Evolutionary conservation across 805 yeast genomes (phyloP), one percentile per base, ranked within the genome.

Genomic region (Wickerhamiella lipophila): DNA sequence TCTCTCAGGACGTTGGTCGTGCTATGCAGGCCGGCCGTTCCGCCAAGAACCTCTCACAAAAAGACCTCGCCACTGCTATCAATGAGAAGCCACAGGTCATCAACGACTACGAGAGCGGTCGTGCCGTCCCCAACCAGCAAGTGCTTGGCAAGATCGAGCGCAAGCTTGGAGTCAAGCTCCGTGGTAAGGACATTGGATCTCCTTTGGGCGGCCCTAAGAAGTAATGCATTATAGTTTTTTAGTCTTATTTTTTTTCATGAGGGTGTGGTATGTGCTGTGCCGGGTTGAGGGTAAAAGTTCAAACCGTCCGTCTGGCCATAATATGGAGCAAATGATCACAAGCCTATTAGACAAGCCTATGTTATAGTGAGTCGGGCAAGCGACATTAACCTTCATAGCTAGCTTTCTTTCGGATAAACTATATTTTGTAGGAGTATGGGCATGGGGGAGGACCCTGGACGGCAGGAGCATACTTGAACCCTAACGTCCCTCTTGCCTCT

Each of bases 111-210:
- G 98, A 92, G 72, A 84, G 94, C 50, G 96, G 95, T 52, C 79
- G 94, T 64, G 98, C 95, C 41, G 78, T 83, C 56, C 98, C 98
- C 51, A 88, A 85, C 72, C 98, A 92, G 72, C 97, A 88, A 69
- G 68, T 92, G 47, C 75, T 92, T 60, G 88, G 82, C 49, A 92
- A 92, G 72, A 69, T 92, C 66, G 97, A 92, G 72, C 78, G 96
- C 68, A 94, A 82, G 38, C 73, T 92, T 59, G 97, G 97, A 57
- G 82, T 92, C 55, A 92, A 87, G 71, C 77, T 92, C 64, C 79
- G 97, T 71, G 98, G 98, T 64, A 88, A 89, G 72, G 83, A 81
- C 67, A 83, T 92, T 60, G 98, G 98, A 54, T 78, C 80, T 60
- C 95, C 97, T 29, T 73, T 92, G 57, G 66, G 67, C 38, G 70